Evolutionary conservation across 768 basidiomycete species (phyloP), one percentile per base, ranked within the genome.

Genomic region (Xerocomellus chrysenteron): DNA sequence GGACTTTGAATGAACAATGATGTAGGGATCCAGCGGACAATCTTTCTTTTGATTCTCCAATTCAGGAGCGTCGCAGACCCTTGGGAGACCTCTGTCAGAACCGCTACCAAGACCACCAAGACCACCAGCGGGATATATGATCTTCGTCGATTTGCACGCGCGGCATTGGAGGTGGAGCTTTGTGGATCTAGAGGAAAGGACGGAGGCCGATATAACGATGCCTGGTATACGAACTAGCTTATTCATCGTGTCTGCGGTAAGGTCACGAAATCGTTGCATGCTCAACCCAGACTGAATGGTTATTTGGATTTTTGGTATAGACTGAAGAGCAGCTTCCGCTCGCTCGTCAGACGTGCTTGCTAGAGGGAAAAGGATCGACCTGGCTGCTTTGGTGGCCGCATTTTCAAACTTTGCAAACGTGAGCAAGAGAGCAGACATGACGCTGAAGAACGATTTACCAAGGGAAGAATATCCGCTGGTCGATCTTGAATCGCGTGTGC

Each of bases 141-240:
- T 81, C 70, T 91, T 94, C 10, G 85, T 82, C 4, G 86, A 84
- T 36, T 91, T 82, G 70, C 97, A 99, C 1, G 87, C 85, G 55
- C 94, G 92, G 72, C 97, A 99, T 72, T 94, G 94, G 17, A 99
- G 80, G 64, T 92, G 88, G 5, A 99, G 81, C 60, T 89, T 92
- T 21, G 94, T 94, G 11, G 97, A 94, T 43, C 96, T 87, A 2
- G 96, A 92, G 0, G 94, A 92, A 21, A 98, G 82, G 17, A 94
- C 88, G 11, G 94, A 96, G 0, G 97, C 92, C 33, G 95, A 95
- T 69, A 98, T 98, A 69, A 98, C 94, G 65, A 99, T 99, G 33
- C 97, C 97, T 2, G 97, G 97, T 42, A 98, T 83, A 56, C 97
- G 90, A 37, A 99, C 95, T 42, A 99, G 86, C 68, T 92, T 94